Evolutionary conservation across 768 basidiomycete species (phyloP).

Genomic region (Tricholoma sp.): DNA sequence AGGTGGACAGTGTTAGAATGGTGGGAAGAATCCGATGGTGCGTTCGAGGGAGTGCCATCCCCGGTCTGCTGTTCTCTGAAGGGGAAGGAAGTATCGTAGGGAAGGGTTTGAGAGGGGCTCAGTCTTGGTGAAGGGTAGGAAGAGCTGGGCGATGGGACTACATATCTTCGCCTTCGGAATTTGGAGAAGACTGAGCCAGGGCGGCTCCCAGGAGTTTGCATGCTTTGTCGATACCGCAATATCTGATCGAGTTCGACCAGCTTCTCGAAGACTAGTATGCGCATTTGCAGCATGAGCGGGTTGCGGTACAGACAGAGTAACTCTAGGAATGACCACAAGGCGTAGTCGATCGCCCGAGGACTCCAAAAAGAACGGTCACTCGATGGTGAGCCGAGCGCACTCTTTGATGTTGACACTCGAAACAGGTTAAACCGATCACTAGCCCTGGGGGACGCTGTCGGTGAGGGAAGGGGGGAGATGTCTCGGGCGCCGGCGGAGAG

Average conservation of each 20-base stretch:
- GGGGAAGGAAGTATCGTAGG: conserved; percentile 13
- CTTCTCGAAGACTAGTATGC: conserved; percentile 62
- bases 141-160: conserved; percentile 38
- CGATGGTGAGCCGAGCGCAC: conserved; percentile 19
- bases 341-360: conserved; percentile 65
- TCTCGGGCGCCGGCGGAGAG: conserved; percentile 47
- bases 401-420: conserved; percentile 20
- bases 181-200: conserved; percentile 54
- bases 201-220: conserved; percentile 26
- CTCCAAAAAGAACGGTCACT: conserved; percentile 20
- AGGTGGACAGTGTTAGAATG: conserved; percentile 57
- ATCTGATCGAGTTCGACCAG: conserved; percentile 49
- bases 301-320: conserved; percentile 57
- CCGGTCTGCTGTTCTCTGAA: conserved; percentile 34
- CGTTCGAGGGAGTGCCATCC: conserved; percentile 28
- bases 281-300: conserved; percentile 63
- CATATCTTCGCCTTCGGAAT: conserved; percentile 42
- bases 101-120: conserved; percentile 27
- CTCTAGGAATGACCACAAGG: conserved; percentile 69
- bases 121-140: conserved; percentile 43
- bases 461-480: conserved; percentile 45
- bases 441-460: conserved; percentile 43
- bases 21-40: conserved; percentile 26
- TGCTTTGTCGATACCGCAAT: conserved; percentile 29
- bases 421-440: conserved; percentile 36